Percentiles rank a stretch among this genome's conserved stretches.
These are phyloP conservation scores for Ustilago esculenta DNA, from an alignment of 1,284 basidiomycete genomes.

Conservation along the genomic window DNA sequence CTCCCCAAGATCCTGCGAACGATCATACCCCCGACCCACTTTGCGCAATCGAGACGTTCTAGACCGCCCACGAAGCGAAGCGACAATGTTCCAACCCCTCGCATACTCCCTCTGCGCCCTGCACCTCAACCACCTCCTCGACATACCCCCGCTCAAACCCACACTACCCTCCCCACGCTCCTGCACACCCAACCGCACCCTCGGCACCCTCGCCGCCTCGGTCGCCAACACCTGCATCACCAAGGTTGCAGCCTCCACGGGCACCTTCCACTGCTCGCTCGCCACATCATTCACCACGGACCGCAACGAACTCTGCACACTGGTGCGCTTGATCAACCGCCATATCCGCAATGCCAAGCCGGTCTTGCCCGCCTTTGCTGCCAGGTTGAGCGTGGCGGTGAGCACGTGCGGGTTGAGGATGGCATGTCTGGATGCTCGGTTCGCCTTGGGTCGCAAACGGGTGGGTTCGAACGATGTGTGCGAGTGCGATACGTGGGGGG, in stretches of 20 bases:
- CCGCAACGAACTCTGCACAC: slow-evolving; percentile 31
- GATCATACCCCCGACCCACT: not conserved
- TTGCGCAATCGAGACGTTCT: not conserved
- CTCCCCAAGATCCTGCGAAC: slow-evolving; percentile 14
- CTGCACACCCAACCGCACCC: slow-evolving; percentile 1
- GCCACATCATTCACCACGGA: slow-evolving; percentile 18
- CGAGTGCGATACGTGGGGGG: no score
- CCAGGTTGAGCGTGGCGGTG: slow-evolving; percentile 48
- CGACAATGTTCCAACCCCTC: slow-evolving; percentile 31
- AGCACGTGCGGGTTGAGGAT: slow-evolving; percentile 47
- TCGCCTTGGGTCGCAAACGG: slow-evolving; percentile 28
- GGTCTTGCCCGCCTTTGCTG: slow-evolving; percentile 42
- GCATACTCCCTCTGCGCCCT: slow-evolving; percentile 11
- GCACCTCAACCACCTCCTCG: not conserved
- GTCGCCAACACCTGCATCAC: slow-evolving; percentile 44
- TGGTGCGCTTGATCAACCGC: slow-evolving; percentile 51
- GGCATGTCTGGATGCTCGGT: slow-evolving; percentile 30
- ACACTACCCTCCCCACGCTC: no score
- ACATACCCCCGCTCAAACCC: no score
- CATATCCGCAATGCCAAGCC: slow-evolving; percentile 51
- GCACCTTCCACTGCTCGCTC: slow-evolving; percentile 29
- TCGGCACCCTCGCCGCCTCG: slow-evolving; percentile 29
- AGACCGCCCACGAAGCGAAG: slow-evolving; percentile 18
- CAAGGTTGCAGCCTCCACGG: slow-evolving; percentile 44
- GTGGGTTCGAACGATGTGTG: no score